These are phyloP conservation scores for Gossypium trilobum DNA, from an alignment of 441 rosid genomes.

Conservation along the genomic window DNA sequence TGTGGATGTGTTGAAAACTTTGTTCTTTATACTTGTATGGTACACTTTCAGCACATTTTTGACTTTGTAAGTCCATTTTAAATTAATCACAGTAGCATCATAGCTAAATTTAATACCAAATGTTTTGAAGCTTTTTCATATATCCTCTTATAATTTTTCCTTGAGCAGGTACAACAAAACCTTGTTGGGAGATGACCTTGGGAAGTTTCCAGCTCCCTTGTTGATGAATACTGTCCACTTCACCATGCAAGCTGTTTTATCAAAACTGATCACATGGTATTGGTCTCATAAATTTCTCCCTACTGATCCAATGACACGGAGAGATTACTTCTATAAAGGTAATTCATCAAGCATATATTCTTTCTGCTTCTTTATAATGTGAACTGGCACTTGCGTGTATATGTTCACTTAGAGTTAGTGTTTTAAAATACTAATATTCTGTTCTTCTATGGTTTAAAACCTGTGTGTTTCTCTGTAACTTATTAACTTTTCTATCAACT, in stretches of 20 bases:
- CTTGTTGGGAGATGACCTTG: slow-evolving; percentile 84
- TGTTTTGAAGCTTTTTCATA: background rate
- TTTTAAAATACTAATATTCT: background rate
- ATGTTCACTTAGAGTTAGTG: background rate
- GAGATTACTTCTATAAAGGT: slow-evolving; percentile 84
- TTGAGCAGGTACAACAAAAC: slow-evolving; percentile 82
- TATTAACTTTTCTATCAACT: slow-evolving; percentile 58
- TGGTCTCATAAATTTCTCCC: slow-evolving; percentile 77
- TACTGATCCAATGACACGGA: slow-evolving; percentile 61
- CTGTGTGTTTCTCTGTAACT: slow-evolving; percentile 11
- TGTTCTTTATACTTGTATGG: slow-evolving; percentile 93
- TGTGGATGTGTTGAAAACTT: slow-evolving; percentile 76
- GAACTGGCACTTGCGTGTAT: background rate
- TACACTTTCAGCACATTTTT: slow-evolving; percentile 96
- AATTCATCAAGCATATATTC: background rate
- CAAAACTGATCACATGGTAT: slow-evolving; percentile 70
- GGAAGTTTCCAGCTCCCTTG: slow-evolving; percentile 93
- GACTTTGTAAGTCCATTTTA: slow-evolving; percentile 68
- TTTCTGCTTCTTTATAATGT: background rate
- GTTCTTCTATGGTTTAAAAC: background rate
- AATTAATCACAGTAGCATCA: background rate
- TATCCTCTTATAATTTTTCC: slow-evolving; percentile 5
- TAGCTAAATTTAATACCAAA: background rate
- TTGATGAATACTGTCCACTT: slow-evolving; percentile 93
- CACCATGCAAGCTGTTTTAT: slow-evolving; percentile 77